Conservation (phyloP, 192 early-diverging fungal species). For the Coemansia umbellata region DNA sequence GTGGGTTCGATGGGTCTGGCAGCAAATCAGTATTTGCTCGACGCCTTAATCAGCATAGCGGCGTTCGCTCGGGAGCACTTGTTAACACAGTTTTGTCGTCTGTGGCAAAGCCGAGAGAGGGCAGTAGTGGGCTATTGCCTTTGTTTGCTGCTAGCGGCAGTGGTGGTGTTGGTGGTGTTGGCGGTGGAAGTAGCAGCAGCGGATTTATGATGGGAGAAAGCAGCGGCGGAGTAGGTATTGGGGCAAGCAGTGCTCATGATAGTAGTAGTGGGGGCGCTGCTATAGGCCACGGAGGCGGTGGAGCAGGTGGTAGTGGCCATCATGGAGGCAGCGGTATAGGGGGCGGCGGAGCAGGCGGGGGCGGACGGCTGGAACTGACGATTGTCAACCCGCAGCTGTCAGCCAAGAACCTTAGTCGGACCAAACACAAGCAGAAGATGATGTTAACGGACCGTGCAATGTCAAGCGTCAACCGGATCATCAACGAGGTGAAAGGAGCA, state of each 20-base stretch:
- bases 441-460: constrained; percentile 50
- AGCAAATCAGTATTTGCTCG: no score
- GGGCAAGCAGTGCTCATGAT: neutral
- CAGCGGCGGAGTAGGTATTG: neutral
- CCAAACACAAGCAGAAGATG: constrained; percentile 32
- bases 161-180: constrained; percentile 1
- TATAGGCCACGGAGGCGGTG: neutral
- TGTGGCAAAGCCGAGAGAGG: neutral
- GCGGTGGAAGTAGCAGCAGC: neutral
- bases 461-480: constrained; percentile 53
- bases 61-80: neutral
- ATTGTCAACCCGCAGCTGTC: constrained; percentile 34
- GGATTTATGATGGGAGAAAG: neutral
- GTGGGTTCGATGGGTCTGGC: no score
- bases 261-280: neutral
- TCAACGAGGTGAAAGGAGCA: constrained; percentile 53
- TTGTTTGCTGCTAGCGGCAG: constrained; percentile 3
- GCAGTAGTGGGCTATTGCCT: neutral
- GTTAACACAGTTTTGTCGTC: neutral
- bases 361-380: constrained; percentile 27
- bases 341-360: constrained; percentile 19
- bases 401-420: constrained; percentile 29
- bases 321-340: constrained; percentile 1
- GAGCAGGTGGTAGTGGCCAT: neutral
- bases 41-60: no score